Evolutionary conservation across 108 stramenopile species (phyloP).

Genomic region (Nitzschia putrida): DNA sequence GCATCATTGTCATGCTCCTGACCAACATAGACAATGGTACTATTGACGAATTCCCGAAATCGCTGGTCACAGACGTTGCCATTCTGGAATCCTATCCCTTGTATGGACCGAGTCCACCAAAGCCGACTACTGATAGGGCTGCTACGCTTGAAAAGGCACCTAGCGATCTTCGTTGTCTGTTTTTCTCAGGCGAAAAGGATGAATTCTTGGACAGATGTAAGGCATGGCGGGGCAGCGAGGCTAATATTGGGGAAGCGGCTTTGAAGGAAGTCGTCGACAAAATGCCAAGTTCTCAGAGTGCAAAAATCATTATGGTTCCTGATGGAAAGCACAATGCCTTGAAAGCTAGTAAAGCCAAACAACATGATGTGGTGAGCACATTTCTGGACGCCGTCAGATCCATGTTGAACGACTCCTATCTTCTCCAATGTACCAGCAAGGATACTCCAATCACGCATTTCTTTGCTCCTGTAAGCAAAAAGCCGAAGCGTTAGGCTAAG

Average conservation of each 20-base stretch:
- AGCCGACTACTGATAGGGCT: neutral
- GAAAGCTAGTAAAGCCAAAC: neutral
- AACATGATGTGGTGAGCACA: neutral
- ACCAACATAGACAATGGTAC: neutral
- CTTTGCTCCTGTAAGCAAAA: neutral
- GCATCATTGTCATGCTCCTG: neutral
- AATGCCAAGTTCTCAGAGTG: neutral
- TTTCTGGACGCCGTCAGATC: neutral
- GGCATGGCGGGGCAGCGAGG: neutral
- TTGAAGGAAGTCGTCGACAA: neutral
- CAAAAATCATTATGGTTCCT: neutral
- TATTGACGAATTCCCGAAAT: neutral
- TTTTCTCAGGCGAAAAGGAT: neutral
- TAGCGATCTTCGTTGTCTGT: neutral
- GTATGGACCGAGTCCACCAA: neutral
- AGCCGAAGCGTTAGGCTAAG: too few relatives aligned
- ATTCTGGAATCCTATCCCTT: neutral
- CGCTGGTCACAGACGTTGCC: neutral
- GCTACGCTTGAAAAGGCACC: constrained; percentile 3
- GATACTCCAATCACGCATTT: neutral
- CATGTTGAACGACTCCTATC: neutral
- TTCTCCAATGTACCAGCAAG: neutral
- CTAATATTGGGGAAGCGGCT: neutral
- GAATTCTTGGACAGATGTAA: neutral
- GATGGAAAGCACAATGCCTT: neutral